phyloP scores from a whole-genome alignment of 306 rosid species.

The Castanopsis chinensis region DNA sequence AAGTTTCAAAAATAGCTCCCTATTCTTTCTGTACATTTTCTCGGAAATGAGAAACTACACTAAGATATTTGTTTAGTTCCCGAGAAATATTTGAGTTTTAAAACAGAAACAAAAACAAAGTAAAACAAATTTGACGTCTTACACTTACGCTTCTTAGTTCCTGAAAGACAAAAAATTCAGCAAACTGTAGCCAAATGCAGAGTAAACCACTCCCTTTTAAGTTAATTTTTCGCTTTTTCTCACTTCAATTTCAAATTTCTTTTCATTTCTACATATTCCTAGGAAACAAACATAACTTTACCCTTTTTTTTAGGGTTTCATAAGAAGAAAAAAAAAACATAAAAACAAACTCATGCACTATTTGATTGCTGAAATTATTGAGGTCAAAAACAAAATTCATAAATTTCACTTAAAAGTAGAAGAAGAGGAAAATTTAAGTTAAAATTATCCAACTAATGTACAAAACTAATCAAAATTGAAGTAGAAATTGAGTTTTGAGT shows the following conservation, averaged over 20 bases:
- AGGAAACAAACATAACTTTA: background rate
- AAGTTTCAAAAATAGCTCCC: background rate
- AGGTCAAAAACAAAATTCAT: background rate
- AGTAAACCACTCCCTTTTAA: background rate
- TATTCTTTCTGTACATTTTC: background rate
- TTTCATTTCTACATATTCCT: background rate
- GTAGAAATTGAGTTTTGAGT: background rate
- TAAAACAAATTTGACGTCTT: background rate
- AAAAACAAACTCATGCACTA: background rate
- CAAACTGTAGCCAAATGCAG: background rate
- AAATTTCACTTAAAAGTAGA: background rate
- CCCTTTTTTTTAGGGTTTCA: background rate
- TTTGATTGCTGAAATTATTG: background rate
- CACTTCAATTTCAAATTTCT: background rate
- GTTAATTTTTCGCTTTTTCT: background rate
- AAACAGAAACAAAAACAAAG: background rate
- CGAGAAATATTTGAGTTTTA: background rate
- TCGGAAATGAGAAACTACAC: background rate
- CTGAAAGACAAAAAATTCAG: background rate
- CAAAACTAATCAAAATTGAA: background rate
- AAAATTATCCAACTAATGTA: background rate
- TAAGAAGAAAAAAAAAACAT: background rate
- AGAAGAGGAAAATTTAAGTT: background rate
- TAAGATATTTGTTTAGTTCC: background rate
- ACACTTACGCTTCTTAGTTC: background rate